Evolutionary conservation across 805 yeast genomes (phyloP).

Genomic region (Barnettozyma siamensis): DNA sequence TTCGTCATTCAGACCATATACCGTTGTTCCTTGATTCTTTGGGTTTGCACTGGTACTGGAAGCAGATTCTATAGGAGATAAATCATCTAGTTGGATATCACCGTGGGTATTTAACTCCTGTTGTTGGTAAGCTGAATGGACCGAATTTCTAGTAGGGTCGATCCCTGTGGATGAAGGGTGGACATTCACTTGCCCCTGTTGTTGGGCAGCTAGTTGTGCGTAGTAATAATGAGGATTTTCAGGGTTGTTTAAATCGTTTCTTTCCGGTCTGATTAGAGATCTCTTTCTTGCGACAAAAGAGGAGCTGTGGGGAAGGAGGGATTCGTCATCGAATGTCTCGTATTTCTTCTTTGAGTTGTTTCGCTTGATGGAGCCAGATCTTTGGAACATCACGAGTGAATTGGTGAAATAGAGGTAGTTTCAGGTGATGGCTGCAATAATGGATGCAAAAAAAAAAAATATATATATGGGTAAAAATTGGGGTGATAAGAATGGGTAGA

Average conservation of each 20-base stretch:
- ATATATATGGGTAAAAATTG: too few species aligned
- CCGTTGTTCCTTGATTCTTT: conserved; percentile 39
- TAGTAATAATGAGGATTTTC: conserved; percentile 75
- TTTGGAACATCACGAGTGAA: conserved; percentile 16
- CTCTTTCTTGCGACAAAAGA: conserved; percentile 39
- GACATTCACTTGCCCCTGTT: conserved; percentile 54
- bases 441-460: too few species aligned
- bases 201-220: conserved; percentile 64
- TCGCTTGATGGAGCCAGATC: conserved; percentile 22
- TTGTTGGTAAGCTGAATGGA: conserved; percentile 16
- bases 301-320: conserved; percentile 21
- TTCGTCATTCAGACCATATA: conserved; percentile 61
- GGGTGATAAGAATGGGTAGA: too few species aligned
- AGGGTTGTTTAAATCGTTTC: conserved; percentile 58
- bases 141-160: conserved; percentile 57
- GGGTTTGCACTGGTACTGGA: conserved; percentile 1
- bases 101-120: conserved; percentile 10
- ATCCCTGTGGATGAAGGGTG: conserved; percentile 70
- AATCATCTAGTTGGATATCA: conserved; percentile 20
- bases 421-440: too few species aligned
- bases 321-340: conserved; percentile 28
- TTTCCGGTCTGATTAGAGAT: conserved; percentile 81
- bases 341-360: conserved; percentile 17
- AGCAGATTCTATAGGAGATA: conserved; percentile 7
- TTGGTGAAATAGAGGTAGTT: not conserved